A percentile compares a stretch with the other conserved stretches of the same genome.
phyloP scores from a whole-genome alignment of 1,284 basidiomycete species.

The Vanrija sp. region DNA sequence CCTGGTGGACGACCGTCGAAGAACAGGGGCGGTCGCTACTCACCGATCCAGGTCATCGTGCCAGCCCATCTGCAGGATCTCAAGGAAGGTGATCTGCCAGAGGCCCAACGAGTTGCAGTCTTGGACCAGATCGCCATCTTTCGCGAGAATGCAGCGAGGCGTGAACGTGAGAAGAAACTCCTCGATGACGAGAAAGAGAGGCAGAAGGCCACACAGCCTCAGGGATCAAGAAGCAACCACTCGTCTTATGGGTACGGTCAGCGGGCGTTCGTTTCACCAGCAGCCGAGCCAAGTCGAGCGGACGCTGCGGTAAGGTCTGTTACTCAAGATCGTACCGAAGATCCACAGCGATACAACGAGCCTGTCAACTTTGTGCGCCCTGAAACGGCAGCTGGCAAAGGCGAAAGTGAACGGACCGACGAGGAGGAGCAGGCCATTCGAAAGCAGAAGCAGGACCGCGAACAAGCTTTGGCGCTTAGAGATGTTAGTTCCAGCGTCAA shows the following conservation, averaged over 20 bases:
- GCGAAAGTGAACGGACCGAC: conserved; percentile 63
- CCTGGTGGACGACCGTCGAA: conserved; percentile 59
- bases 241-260: conserved; percentile 35
- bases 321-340: conserved; percentile 46
- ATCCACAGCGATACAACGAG: conserved; percentile 68
- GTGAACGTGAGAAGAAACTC: conserved; percentile 76
- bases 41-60: conserved; percentile 58
- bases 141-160: conserved; percentile 76
- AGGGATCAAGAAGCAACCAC: neutral
- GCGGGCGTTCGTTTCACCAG: conserved; percentile 8
- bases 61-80: conserved; percentile 92
- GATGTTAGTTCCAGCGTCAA: conserved; percentile 60
- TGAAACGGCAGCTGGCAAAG: conserved; percentile 52
- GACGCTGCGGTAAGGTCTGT: no score
- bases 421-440: conserved; percentile 77
- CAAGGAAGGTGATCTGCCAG: conserved; percentile 91
- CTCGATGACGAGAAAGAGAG: conserved; percentile 55
- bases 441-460: conserved; percentile 65
- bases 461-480: conserved; percentile 74
- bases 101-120: conserved; percentile 86
- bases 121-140: conserved; percentile 93
- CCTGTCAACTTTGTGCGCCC: conserved; percentile 75
- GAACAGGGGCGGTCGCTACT: conserved; percentile 45
- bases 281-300: no score
- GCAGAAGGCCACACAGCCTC: conserved; percentile 20